Base-by-base conservation (phyloP, 495 filamentous ascomycete genomes). In the Podospora fimiseda region DNA sequence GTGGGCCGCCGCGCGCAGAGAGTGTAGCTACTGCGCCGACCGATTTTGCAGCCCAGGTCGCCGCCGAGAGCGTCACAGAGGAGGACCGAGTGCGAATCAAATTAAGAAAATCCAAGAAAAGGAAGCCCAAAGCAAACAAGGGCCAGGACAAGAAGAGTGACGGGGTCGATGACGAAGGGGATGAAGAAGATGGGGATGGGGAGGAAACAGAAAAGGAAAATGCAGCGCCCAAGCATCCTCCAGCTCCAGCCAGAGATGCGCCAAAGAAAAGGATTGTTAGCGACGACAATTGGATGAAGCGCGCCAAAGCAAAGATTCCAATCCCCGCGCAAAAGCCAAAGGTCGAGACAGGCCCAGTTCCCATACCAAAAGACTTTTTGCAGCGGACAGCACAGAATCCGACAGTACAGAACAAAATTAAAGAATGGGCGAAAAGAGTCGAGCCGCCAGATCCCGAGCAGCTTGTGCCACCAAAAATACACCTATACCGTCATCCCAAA, bases 251-350 rank as follows among this genome's bases (percentile, higher is more conserved):
- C 14, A 68, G 65, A 38, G 61, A 46, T 24, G 57, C 66, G 16
- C 88, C 88, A 5, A 82, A 83, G 59, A 92, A 89, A 72, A 78
- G 87, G 43, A 83, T 92, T 19, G 77, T 92, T 18, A 90, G 87
- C 59, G 88, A 92, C 67, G 81, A 83, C 37, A 84, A 92, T 56
- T 92, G 87, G 87, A 76, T 79, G 69, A 79, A 76, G 61, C 63
- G 70, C 23, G 66, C 70, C 50, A 74, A 73, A 41, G 78, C 75
- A 52, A 76, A 72, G 56, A 78, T 67, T 42, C 65, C 71, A 3
- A 62, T 70, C 0, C 71, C 56, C 33, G 44, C 66, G 37, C 16
- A 60, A 7, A 71, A 63, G 49, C 53, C 73, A 14, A 80, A 74
- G 14, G 27, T 36, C 5, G 68, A 67, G 24, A 43, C 24, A 14